Conservation (phyloP, 2,329 filamentous ascomycete species). For the Cadophora malorum region DNA sequence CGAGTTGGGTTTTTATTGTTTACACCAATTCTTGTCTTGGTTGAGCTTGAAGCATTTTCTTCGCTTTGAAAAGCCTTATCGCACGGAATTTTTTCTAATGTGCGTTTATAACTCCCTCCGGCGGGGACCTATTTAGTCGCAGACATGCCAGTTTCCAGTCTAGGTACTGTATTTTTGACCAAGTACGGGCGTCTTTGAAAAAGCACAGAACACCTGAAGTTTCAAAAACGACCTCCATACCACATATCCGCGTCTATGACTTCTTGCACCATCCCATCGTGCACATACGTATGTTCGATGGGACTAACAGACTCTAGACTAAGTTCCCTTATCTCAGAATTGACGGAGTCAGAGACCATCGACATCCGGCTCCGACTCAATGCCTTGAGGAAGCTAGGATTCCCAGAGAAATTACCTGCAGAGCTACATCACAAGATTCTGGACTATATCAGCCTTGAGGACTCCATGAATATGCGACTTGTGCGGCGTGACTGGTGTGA, state of each 20-base stretch:
- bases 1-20: not conserved
- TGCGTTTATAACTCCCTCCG: not conserved
- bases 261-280: not conserved
- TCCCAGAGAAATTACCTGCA: constrained; percentile 30
- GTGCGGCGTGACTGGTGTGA: constrained; percentile 38
- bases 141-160: not conserved
- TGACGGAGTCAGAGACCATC: constrained; percentile 32
- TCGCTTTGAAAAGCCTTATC: not conserved
- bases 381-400: constrained; percentile 27
- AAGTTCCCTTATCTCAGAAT: constrained; percentile 27
- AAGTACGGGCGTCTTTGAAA: not conserved
- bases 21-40: not conserved
- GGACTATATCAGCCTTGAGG: constrained; percentile 37
- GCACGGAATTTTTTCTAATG: not conserved
- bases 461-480: constrained; percentile 33
- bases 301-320: constrained; percentile 30
- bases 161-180: not conserved
- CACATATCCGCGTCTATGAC: not conserved
- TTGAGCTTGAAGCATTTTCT: not conserved
- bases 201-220: not conserved
- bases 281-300: not conserved
- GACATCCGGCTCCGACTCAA: constrained; percentile 31
- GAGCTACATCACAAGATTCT: constrained; percentile 36
- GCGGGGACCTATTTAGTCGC: not conserved
- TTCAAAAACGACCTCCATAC: not conserved